These are phyloP conservation scores for Pisolithus marmoratus DNA, from an alignment of 768 basidiomycete genomes.

Conservation along the genomic window DNA sequence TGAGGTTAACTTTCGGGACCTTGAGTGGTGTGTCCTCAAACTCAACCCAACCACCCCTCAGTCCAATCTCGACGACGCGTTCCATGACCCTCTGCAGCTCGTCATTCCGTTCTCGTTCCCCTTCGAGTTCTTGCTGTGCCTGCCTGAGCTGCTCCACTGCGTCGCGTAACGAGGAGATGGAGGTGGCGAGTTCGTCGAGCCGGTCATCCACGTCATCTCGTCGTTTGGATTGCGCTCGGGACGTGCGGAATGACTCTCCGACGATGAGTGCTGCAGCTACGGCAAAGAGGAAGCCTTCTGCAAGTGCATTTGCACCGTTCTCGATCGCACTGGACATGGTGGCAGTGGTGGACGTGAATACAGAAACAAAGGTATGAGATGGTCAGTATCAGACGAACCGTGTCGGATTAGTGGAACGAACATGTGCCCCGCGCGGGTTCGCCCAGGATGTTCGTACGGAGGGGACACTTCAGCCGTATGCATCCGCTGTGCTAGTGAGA, in stretches of 20 bases:
- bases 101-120: slow-evolving; percentile 41
- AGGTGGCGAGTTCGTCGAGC: slow-evolving; percentile 50
- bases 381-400: slow-evolving; percentile 40
- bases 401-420: slow-evolving; percentile 68
- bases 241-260: slow-evolving; percentile 71
- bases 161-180: slow-evolving; percentile 41
- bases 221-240: slow-evolving; percentile 63
- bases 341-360: too few species aligned
- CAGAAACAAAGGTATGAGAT: background rate
- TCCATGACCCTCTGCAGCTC: slow-evolving; percentile 63
- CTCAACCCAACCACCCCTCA: slow-evolving; percentile 60
- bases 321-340: slow-evolving; percentile 62
- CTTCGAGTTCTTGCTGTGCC: slow-evolving; percentile 39
- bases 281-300: slow-evolving; percentile 78
- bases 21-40: slow-evolving; percentile 55
- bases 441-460: slow-evolving; percentile 70
- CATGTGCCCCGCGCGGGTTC: slow-evolving; percentile 55
- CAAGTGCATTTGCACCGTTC: slow-evolving; percentile 78
- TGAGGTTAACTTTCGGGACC: slow-evolving; percentile 36
- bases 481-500: slow-evolving; percentile 69
- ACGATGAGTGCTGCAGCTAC: slow-evolving; percentile 73
- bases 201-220: slow-evolving; percentile 68
- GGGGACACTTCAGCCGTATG: slow-evolving; percentile 60
- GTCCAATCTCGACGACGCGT: slow-evolving; percentile 62
- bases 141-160: slow-evolving; percentile 35